Conservation (phyloP, 495 filamentous ascomycete species). For the Xylaria sp. region DNA sequence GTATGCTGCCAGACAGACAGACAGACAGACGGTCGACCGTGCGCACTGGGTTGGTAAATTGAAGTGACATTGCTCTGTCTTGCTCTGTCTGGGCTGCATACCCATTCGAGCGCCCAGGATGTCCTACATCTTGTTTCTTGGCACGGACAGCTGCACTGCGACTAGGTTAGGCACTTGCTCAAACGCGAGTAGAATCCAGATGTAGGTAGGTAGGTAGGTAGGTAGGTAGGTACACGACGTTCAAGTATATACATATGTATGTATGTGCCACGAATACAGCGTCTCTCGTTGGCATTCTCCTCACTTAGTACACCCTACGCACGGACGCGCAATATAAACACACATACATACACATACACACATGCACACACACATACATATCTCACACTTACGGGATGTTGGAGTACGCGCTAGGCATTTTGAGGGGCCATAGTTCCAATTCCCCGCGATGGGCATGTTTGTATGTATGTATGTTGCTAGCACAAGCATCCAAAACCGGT, state of each 20-base stretch:
- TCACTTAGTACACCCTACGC: conserved; percentile 13
- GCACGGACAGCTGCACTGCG: conserved; percentile 19
- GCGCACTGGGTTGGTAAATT: conserved; percentile 11
- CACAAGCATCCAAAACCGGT: conserved; percentile 5
- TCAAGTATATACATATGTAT: no score
- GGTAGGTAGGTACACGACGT: conserved; percentile 9
- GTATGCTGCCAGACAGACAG: no score
- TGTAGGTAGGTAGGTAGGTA: no score
- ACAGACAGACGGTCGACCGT: conserved; percentile 23
- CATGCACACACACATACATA: no score
- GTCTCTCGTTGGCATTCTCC: conserved; percentile 9
- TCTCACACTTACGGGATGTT: not conserved
- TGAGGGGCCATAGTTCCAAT: not conserved
- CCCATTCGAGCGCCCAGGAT: conserved; percentile 3
- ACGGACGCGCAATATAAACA: conserved; percentile 16
- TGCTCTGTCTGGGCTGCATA: conserved; percentile 10
- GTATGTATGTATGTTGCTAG: not conserved
- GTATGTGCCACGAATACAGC: conserved; percentile 4
- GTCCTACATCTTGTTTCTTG: conserved; percentile 20
- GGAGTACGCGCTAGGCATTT: not conserved
- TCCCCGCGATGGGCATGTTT: no score
- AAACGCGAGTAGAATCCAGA: conserved; percentile 5
- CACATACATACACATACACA: no score
- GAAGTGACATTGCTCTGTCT: conserved; percentile 2
- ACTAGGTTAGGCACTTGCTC: conserved; percentile 10